Evolutionary conservation across 2,329 filamentous ascomycete genomes (phyloP), one percentile per base, ranked within the genome.

Genomic region (Mariannaea sp.): DNA sequence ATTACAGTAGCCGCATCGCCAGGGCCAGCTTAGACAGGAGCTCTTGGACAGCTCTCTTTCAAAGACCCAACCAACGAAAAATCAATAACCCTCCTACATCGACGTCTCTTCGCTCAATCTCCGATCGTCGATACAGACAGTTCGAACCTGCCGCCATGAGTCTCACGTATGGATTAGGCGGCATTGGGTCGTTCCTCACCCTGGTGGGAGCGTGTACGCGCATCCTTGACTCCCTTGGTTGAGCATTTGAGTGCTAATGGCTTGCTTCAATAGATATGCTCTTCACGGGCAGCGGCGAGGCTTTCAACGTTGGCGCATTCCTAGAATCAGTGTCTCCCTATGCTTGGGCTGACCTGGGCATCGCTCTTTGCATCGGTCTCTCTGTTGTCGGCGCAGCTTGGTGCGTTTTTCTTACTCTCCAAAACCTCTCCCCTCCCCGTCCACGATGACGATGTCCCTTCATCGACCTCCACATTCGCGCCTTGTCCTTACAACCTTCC

Each of bases 381-480:
- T 99, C 94, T 50, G 93, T 97, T 38, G 91, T 97, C 29, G 94
- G 94, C 71, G 95, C 94, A 71, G 93, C 93, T 82, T 99, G 94
- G 94, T 97, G 85, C 63, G 78, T 67, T 43, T 45, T 41, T 24
- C 67, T n/a, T n/a, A n/a, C n/a, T n/a, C n/a, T n/a, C n/a, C n/a
- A n/a, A n/a, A n/a, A n/a, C n/a, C n/a, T n/a, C n/a, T 24, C 52
- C 51, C 40, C 48, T 32, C 14, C n/a, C 30, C 16, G 49, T 44
- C 26, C 30, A 39, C 40, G 40, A 42, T 42, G 30, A 38, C 45
- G 32, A 52, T 51, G 17, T 40, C 51, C n/a, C n/a, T n/a, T n/a
- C 27, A 50, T 49, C 44, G 33, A 19, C 46, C 17, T 47, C 32
- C n/a, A 26, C 16, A 48, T 20, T 17, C 5, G 22, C 17, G n/a